Base-by-base conservation (phyloP, 805 yeast species). In the Tetrapisispora taiwanensis region DNA sequence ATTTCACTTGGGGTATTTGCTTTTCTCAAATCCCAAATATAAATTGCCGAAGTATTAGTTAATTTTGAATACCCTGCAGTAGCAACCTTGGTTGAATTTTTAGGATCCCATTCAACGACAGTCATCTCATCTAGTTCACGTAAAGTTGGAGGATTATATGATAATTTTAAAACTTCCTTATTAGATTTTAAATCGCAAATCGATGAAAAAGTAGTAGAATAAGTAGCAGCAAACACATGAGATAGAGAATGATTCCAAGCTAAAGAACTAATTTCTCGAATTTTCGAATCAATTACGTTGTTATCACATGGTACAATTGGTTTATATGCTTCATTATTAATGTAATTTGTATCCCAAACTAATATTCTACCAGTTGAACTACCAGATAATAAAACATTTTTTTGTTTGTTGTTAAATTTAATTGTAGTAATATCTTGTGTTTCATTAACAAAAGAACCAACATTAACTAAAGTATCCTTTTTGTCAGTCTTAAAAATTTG, bases 21-120 rank as follows among this genome's bases (percentile, higher is more conserved):
- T 60, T 92, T 90, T 65, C 97, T 78, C 59, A 92, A 73, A 68
- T 92, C 97, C 98, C 98, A 92, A 15, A 90, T 71, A 51, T 87
- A 67, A 44, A 92, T 79, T 10, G 35, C 73, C 10, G 98, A 95
- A 41, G 78, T 76, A 19, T 74, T 70, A 62, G 90, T 97, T 46
- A 78, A 75, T 48, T 81, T 87, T 26, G 92, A 79, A 63, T 90
- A 97, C 46, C 92, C 79, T 20, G 95, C 95, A 19, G 97, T 90
- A 26, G 84, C 79, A 46, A 92, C 74, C 60, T 78, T 82, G 14
- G 97, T 90, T 47, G 90, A 78, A 66, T 79, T 81, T 37, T 75
- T 67, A 44, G 99, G 98, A 63, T 92, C 96, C 99, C 99, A 92
- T 46, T 82, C 87, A 10, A 92, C 94, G 47, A 76, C 74, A 31